These are phyloP conservation scores for Acrocalymma vagum DNA, from an alignment of 2,329 filamentous ascomycete species.

Conservation along the genomic window DNA sequence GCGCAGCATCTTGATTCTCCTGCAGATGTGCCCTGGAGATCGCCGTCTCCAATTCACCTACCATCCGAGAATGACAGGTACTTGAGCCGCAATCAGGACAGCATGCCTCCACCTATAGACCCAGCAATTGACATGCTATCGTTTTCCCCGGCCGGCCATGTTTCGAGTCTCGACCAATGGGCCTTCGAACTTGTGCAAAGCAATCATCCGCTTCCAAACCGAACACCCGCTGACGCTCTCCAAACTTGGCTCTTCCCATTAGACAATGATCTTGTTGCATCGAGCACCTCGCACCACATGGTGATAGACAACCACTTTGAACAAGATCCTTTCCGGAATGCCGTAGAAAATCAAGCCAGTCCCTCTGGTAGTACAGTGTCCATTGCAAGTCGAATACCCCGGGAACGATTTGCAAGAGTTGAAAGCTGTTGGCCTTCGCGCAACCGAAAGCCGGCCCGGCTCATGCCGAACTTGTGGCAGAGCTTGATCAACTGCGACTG, in stretches of 20 bases:
- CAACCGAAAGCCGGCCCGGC: slow-evolving; percentile 35
- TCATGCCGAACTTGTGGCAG: slow-evolving; percentile 48
- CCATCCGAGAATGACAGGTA: slow-evolving; percentile 30
- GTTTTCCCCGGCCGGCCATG: slow-evolving; percentile 43
- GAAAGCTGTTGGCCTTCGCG: slow-evolving; percentile 49
- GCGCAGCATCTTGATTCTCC: slow-evolving; percentile 46
- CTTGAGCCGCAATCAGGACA: slow-evolving; percentile 35
- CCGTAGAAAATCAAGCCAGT: slow-evolving; percentile 36
- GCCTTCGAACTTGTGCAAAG: slow-evolving; percentile 47
- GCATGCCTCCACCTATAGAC: slow-evolving; percentile 46
- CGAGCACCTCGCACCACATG: slow-evolving; percentile 37
- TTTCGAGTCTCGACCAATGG: slow-evolving; percentile 47
- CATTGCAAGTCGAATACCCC: slow-evolving; percentile 47
- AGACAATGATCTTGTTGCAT: slow-evolving; percentile 37
- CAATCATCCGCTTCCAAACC: slow-evolving; percentile 44
- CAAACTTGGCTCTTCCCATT: slow-evolving; percentile 48
- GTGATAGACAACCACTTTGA: slow-evolving; percentile 42
- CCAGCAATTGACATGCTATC: slow-evolving; percentile 47
- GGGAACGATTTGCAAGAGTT: slow-evolving; percentile 48
- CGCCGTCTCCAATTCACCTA: slow-evolving; percentile 41
- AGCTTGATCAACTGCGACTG: slow-evolving; percentile 37
- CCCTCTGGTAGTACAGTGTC: slow-evolving; percentile 46
- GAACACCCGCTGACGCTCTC: slow-evolving; percentile 45
- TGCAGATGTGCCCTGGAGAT: slow-evolving; percentile 43
- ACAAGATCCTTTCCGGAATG: slow-evolving; percentile 30